phyloP scores from a whole-genome alignment of 495 filamentous ascomycete genomes.

The Daldinia caldariorum region DNA sequence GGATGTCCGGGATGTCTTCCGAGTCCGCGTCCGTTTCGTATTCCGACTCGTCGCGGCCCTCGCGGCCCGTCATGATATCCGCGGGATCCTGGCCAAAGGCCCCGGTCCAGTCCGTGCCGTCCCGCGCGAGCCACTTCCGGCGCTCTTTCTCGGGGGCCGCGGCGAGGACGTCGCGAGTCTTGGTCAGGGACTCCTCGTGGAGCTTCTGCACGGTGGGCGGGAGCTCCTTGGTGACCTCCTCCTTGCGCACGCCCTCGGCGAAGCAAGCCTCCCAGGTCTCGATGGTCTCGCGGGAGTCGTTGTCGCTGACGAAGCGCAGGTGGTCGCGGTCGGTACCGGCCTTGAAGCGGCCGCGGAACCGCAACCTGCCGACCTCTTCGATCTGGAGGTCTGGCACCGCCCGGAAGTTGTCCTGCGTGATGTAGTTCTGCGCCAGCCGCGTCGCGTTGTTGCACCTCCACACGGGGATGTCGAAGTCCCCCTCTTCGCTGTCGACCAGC shows the following conservation, averaged over 20 bases:
- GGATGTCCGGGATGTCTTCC: constrained; percentile 40
- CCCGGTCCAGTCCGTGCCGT: constrained; percentile 89
- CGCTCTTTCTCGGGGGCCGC: constrained; percentile 73
- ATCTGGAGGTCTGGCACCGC: constrained; percentile 73
- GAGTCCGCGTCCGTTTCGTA: constrained; percentile 57
- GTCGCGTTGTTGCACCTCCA: constrained; percentile 78
- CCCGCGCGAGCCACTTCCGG: constrained; percentile 77
- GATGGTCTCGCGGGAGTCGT: constrained; percentile 88
- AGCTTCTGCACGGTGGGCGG: constrained; percentile 72
- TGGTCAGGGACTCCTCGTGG: constrained; percentile 79
- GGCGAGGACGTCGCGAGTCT: constrained; percentile 82
- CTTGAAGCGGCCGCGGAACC: constrained; percentile 83
- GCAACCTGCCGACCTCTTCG: constrained; percentile 78
- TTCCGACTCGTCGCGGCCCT: constrained; percentile 55
- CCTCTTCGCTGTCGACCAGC: constrained; percentile 79
- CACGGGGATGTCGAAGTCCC: constrained; percentile 82
- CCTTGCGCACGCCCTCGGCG: constrained; percentile 80
- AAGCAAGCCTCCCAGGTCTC: constrained; percentile 94
- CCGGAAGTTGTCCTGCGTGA: constrained; percentile 75
- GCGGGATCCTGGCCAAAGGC: constrained; percentile 77
- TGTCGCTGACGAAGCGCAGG: constrained; percentile 81
- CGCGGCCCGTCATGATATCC: constrained; percentile 52
- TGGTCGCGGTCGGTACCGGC: constrained; percentile 92
- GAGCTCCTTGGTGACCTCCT: constrained; percentile 72
- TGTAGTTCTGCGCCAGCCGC: constrained; percentile 88